Percentiles rank a stretch among this genome's conserved stretches.
Evolutionary conservation across 148 eudicot species (phyloP).

Genomic region (Persicaria maculosa): DNA sequence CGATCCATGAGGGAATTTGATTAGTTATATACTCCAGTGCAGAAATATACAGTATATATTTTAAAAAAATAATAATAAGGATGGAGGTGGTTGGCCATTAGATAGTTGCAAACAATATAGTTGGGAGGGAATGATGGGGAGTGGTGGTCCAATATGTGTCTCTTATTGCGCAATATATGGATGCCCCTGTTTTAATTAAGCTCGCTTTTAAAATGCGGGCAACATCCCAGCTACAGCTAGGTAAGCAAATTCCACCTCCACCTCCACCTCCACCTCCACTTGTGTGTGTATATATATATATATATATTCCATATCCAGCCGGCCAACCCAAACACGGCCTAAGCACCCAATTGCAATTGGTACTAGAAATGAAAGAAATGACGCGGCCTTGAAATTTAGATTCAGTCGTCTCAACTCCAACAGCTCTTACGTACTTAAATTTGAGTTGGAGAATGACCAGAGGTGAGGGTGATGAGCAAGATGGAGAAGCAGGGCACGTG

Average conservation of each 20-base stretch:
- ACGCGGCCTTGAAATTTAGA: too few relatives aligned
- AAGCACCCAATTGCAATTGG: too few relatives aligned
- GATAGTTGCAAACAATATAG: not conserved
- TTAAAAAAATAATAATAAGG: too few relatives aligned
- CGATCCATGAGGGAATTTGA: too few relatives aligned
- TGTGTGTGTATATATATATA: not conserved
- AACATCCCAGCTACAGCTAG: not conserved
- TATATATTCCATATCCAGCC: not conserved
- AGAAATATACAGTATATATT: too few relatives aligned
- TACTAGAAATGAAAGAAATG: too few relatives aligned
- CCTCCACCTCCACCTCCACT: not conserved
- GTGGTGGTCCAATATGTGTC: conserved; percentile 4
- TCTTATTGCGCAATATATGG: not conserved
- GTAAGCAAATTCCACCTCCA: conserved; percentile 5
- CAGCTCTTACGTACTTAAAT: too few relatives aligned
- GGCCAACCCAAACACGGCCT: conserved; percentile 2
- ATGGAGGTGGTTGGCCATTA: not conserved
- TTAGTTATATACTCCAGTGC: too few relatives aligned
- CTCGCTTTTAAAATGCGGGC: too few relatives aligned
- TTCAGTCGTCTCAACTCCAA: too few relatives aligned
- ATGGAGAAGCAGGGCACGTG: conserved; percentile 99
- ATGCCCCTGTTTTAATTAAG: not conserved
- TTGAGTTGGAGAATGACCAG: too few relatives aligned
- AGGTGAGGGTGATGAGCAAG: conserved; percentile 75
- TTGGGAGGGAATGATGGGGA: not conserved